A percentile compares a stretch with the other conserved stretches of the same genome.
phyloP scores from a whole-genome alignment of 345 rosid genomes.

The Moricandia arvensis region DNA sequence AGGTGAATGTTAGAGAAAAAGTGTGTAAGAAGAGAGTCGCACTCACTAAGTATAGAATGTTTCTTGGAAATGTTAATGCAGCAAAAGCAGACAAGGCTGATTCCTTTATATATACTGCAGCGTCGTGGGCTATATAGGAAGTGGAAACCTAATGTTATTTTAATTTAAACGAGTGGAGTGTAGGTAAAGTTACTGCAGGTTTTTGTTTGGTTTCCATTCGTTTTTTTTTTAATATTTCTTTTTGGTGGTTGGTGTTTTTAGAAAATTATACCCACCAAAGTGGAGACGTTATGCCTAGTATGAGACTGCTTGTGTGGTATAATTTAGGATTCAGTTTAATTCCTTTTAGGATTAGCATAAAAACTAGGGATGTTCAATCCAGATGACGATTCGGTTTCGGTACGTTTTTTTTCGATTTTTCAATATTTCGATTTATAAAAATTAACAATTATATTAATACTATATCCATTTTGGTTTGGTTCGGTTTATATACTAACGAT shows the following conservation, averaged over 20 bases:
- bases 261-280: background rate
- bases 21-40: constrained; percentile 31
- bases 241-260: background rate
- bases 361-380: too few relatives aligned
- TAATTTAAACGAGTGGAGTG: constrained; percentile 18
- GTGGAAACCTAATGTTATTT: background rate
- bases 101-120: constrained; percentile 38
- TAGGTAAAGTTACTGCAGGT: background rate
- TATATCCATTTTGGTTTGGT: too few relatives aligned
- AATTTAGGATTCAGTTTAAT: background rate
- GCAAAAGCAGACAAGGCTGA: constrained; percentile 35
- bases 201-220: background rate
- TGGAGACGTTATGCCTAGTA: background rate
- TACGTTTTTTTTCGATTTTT: too few relatives aligned
- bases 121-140: constrained; percentile 19
- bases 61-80: constrained; percentile 39
- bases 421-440: too few relatives aligned
- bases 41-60: constrained; percentile 29
- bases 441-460: too few relatives aligned
- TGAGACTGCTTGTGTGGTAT: background rate
- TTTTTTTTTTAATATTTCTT: background rate
- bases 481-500: too few relatives aligned
- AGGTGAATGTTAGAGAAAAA: constrained; percentile 22
- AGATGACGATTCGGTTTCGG: too few relatives aligned
- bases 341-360: too few relatives aligned